Base-by-base conservation (phyloP, 441 rosid species). In the Jatropha podagrica region DNA sequence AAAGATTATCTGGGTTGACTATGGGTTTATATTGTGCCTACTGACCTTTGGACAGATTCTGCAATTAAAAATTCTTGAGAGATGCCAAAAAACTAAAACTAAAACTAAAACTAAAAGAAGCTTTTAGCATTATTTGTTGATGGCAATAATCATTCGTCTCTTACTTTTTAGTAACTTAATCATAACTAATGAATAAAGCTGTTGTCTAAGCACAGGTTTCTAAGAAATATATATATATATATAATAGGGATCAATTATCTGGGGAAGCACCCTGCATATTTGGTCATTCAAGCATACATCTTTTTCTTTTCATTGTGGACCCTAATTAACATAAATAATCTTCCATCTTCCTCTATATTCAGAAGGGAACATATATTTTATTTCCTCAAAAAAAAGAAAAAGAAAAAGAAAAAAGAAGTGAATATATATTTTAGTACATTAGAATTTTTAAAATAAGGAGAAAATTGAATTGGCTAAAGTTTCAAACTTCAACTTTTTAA, bases 1-100 rank as follows among this genome's bases (percentile, higher is more conserved):
- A 42, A 18, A 68, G 71, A 77, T 74, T 59, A 37, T 23, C 12
- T 40, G 44, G 67, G 71, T 81, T 81, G 83, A 74, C 81, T 41
- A 62, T 37, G 18, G 44, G 80, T 49, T 55, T 44, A 23, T 12
- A 9, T 41, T 40, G 46, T 72, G 81, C 81, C 69, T 10, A 2
- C 38, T 61, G 76, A 74, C 11, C 71, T 71, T 55, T 38, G 27
- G 71, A 72, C 75, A 75, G 59, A 65, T 56, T 67, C 64, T 55
- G 41, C 68, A 6, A 44, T 23, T 23, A 23, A 23, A 23, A 23
- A 23, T 23, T 23, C 23, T 23, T 23, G 23, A 23, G 23, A 23
- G 8, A 23, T 56, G 40, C 20, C 41, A 32, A 49, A 60, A 71
- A 10, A 59, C 38, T 59, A 59, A 23, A n/a, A 27, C 44, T 69